Percentiles rank a stretch among this genome's conserved stretches.
Conservation (phyloP, 2,329 filamentous ascomycete genomes). For the Fusarium graminum region DNA sequence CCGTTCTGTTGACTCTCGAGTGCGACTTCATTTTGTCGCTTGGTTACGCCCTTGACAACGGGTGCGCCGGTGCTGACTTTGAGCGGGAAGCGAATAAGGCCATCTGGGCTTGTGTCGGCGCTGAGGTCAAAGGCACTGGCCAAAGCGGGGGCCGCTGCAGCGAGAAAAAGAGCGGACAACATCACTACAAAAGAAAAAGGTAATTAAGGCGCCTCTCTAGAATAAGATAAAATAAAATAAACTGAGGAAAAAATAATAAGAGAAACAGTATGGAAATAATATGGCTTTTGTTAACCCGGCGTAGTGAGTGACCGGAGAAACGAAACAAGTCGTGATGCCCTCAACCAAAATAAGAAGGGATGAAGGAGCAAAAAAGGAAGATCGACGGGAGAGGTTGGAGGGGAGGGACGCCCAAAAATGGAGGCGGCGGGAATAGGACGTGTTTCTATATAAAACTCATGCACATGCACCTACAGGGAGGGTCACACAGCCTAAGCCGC, state of each 20-base stretch:
- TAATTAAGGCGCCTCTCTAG: constrained; percentile 7
- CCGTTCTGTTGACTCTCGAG: constrained; percentile 48
- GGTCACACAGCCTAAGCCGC: not conserved
- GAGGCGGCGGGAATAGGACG: constrained; percentile 22
- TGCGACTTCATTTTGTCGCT: constrained; percentile 49
- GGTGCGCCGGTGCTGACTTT: constrained; percentile 48
- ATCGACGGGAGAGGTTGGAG: constrained; percentile 7
- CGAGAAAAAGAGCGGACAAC: constrained; percentile 51
- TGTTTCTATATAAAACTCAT: constrained; percentile 36
- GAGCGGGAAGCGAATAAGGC: constrained; percentile 51
- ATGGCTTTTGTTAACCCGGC: constrained; percentile 38
- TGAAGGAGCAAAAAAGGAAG: constrained; percentile 19
- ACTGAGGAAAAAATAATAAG: not conserved
- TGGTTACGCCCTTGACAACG: constrained; percentile 46
- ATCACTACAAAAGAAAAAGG: constrained; percentile 35
- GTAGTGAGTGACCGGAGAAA: constrained; percentile 48
- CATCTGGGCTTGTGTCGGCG: constrained; percentile 41
- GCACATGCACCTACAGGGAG: constrained; percentile 2
- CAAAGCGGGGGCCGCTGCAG: constrained; percentile 48
- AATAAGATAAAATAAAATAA: not conserved
- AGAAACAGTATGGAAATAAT: constrained; percentile 4
- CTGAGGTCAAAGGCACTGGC: constrained; percentile 41
- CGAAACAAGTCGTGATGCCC: constrained; percentile 9
- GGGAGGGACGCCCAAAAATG: constrained; percentile 17
- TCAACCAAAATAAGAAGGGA: constrained; percentile 10